Evolutionary conservation across 2,329 filamentous ascomycete genomes (phyloP).

Genomic region (Curvularia sp.): DNA sequence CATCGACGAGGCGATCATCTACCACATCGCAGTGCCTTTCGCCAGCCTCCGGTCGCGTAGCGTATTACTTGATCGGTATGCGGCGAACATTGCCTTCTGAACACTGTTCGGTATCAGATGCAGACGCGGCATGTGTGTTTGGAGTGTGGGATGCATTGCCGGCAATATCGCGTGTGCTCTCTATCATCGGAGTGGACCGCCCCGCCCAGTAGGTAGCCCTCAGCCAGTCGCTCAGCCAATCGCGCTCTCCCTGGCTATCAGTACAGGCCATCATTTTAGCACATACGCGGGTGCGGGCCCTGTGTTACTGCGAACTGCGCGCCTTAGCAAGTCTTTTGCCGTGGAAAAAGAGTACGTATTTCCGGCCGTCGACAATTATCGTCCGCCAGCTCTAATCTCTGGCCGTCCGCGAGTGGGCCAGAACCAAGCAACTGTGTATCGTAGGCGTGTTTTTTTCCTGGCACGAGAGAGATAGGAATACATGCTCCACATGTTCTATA

Average conservation of each 20-base stretch:
- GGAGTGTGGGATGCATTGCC: conserved; percentile 32
- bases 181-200: conserved; percentile 44
- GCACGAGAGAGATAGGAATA: conserved; percentile 37
- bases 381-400: conserved; percentile 42
- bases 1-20: background rate
- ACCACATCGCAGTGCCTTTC: background rate
- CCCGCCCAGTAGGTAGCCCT: conserved; percentile 29
- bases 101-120: conserved; percentile 12
- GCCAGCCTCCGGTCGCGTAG: conserved; percentile 5
- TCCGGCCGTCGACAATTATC: conserved; percentile 38
- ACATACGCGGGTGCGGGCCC: conserved; percentile 33
- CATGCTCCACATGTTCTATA: conserved; percentile 23
- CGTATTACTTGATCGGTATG: conserved; percentile 35
- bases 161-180: conserved; percentile 6
- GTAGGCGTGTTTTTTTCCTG: conserved; percentile 27
- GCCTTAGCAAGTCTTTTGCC: conserved; percentile 25
- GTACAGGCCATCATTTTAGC: conserved; percentile 38
- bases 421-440: conserved; percentile 38
- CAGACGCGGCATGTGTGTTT: conserved; percentile 13
- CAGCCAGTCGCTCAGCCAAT: conserved; percentile 32
- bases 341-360: conserved; percentile 34
- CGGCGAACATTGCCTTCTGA: conserved; percentile 31
- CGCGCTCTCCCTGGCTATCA: conserved; percentile 34
- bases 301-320: conserved; percentile 26
- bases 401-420: conserved; percentile 25